Conservation (phyloP, 108 stramenopile species). For the Mediolabrus comicus region DNA sequence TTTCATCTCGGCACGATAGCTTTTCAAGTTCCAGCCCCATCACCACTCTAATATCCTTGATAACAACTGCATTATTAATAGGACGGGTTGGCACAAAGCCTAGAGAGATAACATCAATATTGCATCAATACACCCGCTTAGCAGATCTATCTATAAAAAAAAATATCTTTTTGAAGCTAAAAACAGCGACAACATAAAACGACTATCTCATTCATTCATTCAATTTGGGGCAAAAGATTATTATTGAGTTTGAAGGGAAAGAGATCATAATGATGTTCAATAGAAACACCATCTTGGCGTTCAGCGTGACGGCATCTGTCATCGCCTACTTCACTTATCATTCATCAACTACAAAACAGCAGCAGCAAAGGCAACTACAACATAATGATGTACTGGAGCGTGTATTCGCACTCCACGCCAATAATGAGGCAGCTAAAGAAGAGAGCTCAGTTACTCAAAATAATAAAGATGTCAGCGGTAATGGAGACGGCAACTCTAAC, state of each 20-base stretch:
- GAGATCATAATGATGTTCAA: not conserved
- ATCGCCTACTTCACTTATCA: not conserved
- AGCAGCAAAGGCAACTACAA: not conserved
- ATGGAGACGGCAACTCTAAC: not conserved
- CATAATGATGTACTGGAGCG: slow-evolving; percentile 6
- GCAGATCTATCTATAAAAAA: no score
- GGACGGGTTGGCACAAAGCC: no score
- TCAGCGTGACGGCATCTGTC: not conserved
- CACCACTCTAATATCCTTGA: no score
- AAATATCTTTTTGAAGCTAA: no score
- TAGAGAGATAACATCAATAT: no score
- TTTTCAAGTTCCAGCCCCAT: no score
- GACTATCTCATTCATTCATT: no score
- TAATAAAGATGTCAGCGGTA: not conserved
- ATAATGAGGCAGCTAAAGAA: not conserved
- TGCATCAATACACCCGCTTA: no score
- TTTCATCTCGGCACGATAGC: no score
- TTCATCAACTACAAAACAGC: not conserved
- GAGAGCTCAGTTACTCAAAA: not conserved
- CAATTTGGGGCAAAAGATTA: not conserved
- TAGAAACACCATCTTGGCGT: not conserved
- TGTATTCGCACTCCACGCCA: slow-evolving; percentile 21
- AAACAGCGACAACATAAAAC: no score
- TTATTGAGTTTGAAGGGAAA: not conserved
- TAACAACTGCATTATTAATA: no score